Conservation (phyloP, 768 basidiomycete species). For the Russula vinacea region DNA sequence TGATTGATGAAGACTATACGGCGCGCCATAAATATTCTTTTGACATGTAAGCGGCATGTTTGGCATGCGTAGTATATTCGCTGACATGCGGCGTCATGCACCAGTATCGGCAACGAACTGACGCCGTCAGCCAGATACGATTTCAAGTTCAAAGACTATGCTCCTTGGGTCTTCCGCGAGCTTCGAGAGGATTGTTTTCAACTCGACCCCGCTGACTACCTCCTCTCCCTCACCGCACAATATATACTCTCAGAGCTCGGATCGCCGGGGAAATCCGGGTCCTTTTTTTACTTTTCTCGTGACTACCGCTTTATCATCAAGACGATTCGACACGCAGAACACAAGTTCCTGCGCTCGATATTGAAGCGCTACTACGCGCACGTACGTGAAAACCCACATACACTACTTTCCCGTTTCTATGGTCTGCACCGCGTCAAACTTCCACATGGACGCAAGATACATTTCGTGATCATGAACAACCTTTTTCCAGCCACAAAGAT, state of each 20-base stretch:
- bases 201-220: conserved; percentile 95
- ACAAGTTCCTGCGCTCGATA: conserved; percentile 86
- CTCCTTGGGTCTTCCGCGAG: conserved; percentile 96
- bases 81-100: conserved; percentile 7
- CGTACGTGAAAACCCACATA: conserved; percentile 88
- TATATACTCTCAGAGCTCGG: conserved; percentile 98
- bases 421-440: conserved; percentile 97
- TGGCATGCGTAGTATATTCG: conserved; percentile 21
- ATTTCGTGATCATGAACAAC: conserved; percentile 99
- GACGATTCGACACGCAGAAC: conserved; percentile 91
- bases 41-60: conserved; percentile 71
- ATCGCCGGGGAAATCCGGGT: conserved; percentile 96
- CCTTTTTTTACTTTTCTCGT: conserved; percentile 98
- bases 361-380: conserved; percentile 82
- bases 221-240: conserved; percentile 92
- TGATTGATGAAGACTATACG: conserved; percentile 82
- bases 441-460: conserved; percentile 89
- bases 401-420: conserved; percentile 90
- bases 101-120: conserved; percentile 92
- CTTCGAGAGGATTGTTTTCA: conserved; percentile 92
- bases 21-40: conserved; percentile 95
- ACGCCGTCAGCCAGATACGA: conserved; percentile 98
- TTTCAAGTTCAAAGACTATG: conserved; percentile 99
- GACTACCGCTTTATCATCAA: conserved; percentile 99
- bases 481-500: conserved; percentile 97